A percentile compares a stretch with the other conserved stretches of the same genome.
Conservation (phyloP, 768 basidiomycete species). For the Psilocybe tampanensis region DNA sequence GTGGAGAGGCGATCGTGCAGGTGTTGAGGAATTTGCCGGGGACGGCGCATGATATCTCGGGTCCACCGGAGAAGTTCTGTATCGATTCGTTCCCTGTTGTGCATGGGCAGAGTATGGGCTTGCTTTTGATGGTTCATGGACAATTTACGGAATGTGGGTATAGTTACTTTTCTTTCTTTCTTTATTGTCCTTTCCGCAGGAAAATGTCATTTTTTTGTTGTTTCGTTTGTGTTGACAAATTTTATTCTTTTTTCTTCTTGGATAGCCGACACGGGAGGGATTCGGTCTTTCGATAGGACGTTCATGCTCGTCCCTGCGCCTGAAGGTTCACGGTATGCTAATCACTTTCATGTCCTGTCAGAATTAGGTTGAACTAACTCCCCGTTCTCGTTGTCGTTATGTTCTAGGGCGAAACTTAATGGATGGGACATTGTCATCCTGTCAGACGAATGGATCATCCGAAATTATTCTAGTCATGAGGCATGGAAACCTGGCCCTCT, state of each 20-base stretch:
- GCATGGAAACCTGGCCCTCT: conserved; percentile 81
- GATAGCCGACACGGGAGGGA: conserved; percentile 55
- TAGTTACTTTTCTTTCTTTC: no score
- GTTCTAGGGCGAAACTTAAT: conserved; percentile 64
- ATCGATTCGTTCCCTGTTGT: conserved; percentile 84
- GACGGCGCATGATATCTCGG: conserved; percentile 82
- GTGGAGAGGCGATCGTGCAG: conserved; percentile 62
- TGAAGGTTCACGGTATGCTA: conserved; percentile 78
- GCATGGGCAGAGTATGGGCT: conserved; percentile 59
- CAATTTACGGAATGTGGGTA: conserved; percentile 87
- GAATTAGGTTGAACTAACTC: conserved; percentile 1
- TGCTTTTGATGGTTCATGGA: conserved; percentile 82
- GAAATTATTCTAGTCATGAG: conserved; percentile 80
- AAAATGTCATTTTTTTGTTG: neutral
- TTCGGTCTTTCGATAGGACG: conserved; percentile 92
- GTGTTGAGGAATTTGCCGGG: conserved; percentile 67
- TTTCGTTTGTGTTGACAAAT: neutral
- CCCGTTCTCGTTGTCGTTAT: no score
- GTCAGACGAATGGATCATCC: conserved; percentile 85
- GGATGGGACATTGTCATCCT: conserved; percentile 93
- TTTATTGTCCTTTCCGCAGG: no score
- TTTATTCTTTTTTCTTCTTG: conserved; percentile 1
- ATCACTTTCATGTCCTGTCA: conserved; percentile 2
- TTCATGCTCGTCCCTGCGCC: conserved; percentile 85
- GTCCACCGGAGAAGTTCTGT: conserved; percentile 80